Base-by-base conservation (phyloP, 768 basidiomycete species). In the Tephrocybe sp. region DNA sequence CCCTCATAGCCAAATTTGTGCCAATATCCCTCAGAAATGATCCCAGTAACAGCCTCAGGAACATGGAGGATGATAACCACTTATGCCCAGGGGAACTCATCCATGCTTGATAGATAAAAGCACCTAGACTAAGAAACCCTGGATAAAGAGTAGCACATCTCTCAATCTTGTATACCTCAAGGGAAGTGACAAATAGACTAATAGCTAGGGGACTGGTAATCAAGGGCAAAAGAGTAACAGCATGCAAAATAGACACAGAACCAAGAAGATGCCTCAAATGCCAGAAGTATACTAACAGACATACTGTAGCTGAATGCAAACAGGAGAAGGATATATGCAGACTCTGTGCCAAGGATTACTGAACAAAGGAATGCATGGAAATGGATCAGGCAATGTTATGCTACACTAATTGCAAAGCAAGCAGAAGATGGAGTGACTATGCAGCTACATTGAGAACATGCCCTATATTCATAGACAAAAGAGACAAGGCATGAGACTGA, bases 321-420 rank as follows among this genome's bases (percentile, higher is more conserved):
- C 17, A 26, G 14, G 34, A 24, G 0, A 28, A 53, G 3, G 48
- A 58, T 2, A 40, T 37, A 1, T 61, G 62, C n/a, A 60, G 53
- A 6, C 3, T 50, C 0, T 63, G 58, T 17, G 53, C 24, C 5
- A 49, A 32, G 1, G 26, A 55, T 6, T 65, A 65, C 53, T 40
- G 55, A 1, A 67, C 63, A 0, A 10, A 23, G 4, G 37, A 48
- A 14, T 62, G 68, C 57, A 41, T 32, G 6, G 25, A 48, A 21
- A 37, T 38, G 1, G 30, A n/a, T 17, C 55, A 54, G 14, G 45
- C 42, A 3, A 41, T 33, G 12, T 33, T 36, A 0, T 47, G 30
- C 1, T 71, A 66, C 44, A 41, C 51, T 0, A 67, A 66, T 45
- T 69, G 68, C 57, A 47, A 43, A 4, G 15, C 18, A 21, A 18